Evolutionary conservation across 805 yeast species (phyloP).

Genomic region (Wickerhamomyces mucosus): DNA sequence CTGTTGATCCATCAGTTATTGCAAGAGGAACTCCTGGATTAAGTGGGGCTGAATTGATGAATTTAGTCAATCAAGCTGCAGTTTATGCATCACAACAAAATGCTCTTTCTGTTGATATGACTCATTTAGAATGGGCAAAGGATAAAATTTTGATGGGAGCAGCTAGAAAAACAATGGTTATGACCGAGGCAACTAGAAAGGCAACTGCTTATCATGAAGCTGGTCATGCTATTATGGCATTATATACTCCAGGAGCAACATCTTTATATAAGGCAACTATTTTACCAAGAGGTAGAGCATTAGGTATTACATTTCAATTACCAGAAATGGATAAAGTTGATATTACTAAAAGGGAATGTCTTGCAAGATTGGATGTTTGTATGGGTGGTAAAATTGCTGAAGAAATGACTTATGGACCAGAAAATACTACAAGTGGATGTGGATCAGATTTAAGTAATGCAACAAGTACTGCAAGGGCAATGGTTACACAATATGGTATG

Average conservation of each 20-base stretch:
- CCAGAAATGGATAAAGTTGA: constrained; percentile 98
- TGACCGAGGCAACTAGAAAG: constrained; percentile 87
- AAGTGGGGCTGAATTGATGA: constrained; percentile 96
- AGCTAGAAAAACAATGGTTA: constrained; percentile 93
- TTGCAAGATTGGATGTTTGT: constrained; percentile 89
- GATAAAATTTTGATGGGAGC: constrained; percentile 98
- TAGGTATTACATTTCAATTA: constrained; percentile 93
- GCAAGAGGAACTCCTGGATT: constrained; percentile 98
- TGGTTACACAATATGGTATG: constrained; percentile 98
- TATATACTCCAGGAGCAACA: constrained; percentile 90
- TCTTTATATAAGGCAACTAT: constrained; percentile 95
- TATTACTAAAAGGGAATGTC: constrained; percentile 79
- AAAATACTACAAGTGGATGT: constrained; percentile 92
- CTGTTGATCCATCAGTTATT: constrained; percentile 79
- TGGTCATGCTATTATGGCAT: constrained; percentile 97
- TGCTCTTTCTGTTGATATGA: constrained; percentile 84
- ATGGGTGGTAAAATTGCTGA: constrained; percentile 99
- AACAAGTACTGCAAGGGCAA: constrained; percentile 86
- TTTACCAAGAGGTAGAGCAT: constrained; percentile 91
- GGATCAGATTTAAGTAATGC: constrained; percentile 86
- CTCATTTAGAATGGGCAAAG: constrained; percentile 97
- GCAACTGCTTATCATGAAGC: constrained; percentile 99
- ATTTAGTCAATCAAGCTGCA: constrained; percentile 96
- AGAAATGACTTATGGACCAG: constrained; percentile 83
- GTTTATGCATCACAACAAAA: constrained; percentile 90